Evolutionary conservation across 2,329 filamentous ascomycete genomes (phyloP).

Genomic region (Ophiostoma perfectum): DNA sequence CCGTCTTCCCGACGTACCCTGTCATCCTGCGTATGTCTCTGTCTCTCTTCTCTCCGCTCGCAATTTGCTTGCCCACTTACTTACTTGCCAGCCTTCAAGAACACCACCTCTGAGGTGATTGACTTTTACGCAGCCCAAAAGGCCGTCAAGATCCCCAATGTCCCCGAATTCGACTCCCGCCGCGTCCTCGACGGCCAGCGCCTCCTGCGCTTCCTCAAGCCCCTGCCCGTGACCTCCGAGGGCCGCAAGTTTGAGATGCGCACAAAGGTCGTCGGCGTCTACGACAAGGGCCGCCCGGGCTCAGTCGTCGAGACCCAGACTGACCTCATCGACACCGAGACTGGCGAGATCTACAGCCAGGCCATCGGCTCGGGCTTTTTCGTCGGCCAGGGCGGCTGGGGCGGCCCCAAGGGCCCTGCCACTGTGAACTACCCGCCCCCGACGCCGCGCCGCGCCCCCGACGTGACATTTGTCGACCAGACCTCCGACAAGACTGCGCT

Average conservation of each 20-base stretch:
- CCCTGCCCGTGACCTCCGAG: slow-evolving; percentile 64
- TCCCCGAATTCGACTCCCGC: slow-evolving; percentile 68
- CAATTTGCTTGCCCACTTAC: background rate
- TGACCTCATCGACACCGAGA: slow-evolving; percentile 64
- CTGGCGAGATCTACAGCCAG: slow-evolving; percentile 65
- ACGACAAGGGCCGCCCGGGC: slow-evolving; percentile 82
- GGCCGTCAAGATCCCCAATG: slow-evolving; percentile 62
- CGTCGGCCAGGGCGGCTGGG: slow-evolving; percentile 75
- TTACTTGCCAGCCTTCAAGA: slow-evolving; percentile 62
- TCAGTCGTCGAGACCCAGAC: slow-evolving; percentile 77
- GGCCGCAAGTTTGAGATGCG: slow-evolving; percentile 71
- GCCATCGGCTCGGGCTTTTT: slow-evolving; percentile 69
- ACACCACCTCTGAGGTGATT: slow-evolving; percentile 66
- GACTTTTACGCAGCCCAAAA: slow-evolving; percentile 75
- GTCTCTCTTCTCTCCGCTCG: background rate
- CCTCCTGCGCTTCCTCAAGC: slow-evolving; percentile 69
- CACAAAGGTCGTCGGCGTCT: slow-evolving; percentile 74
- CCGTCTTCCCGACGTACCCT: slow-evolving; percentile 84
- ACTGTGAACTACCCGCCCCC: slow-evolving; percentile 73
- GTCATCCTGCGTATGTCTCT: slow-evolving; percentile 62
- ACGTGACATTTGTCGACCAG: slow-evolving; percentile 64
- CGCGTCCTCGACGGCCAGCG: slow-evolving; percentile 81
- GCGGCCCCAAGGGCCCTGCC: slow-evolving; percentile 82
- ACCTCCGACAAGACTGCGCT: slow-evolving; percentile 67
- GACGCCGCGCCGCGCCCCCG: slow-evolving; percentile 61